These are phyloP conservation scores for Pythium rishiriense DNA, from an alignment of 352 stramenopile species.

Conservation along the genomic window DNA sequence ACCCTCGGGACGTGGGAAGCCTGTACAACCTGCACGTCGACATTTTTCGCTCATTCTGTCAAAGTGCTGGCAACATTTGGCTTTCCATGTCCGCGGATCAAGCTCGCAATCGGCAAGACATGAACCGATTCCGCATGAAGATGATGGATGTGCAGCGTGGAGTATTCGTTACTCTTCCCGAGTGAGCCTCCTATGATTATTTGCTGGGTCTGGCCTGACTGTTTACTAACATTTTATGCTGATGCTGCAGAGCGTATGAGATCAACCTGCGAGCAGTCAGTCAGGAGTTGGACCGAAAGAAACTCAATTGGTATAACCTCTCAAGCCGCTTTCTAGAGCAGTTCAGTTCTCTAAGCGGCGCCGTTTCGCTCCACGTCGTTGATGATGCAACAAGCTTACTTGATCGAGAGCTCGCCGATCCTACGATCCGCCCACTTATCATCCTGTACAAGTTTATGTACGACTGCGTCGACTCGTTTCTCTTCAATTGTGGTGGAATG, in stretches of 20 bases:
- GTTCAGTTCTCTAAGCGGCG: conserved; percentile 18
- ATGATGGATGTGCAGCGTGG: conserved; percentile 59
- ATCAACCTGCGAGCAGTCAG: conserved; percentile 64
- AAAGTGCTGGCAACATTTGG: conserved; percentile 47
- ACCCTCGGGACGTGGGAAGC: conserved; percentile 27
- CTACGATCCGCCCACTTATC: conserved; percentile 26
- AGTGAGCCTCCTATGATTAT: conserved; percentile 39
- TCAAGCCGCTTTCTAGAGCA: conserved; percentile 52
- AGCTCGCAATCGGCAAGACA: conserved; percentile 23
- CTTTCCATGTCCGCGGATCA: conserved; percentile 19
- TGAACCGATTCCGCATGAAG: conserved; percentile 48
- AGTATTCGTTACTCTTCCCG: conserved; percentile 66
- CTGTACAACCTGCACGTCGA: conserved; percentile 71
- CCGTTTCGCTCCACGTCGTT: conserved; percentile 5
- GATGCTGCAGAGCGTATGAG: conserved; percentile 54
- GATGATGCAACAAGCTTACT: conserved; percentile 20
- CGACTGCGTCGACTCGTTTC: conserved; percentile 70
- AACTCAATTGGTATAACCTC: conserved; percentile 56
- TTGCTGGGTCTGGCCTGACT: not conserved
- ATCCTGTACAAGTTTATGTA: conserved; percentile 85
- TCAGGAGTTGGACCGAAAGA: conserved; percentile 47
- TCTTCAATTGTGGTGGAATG: conserved; percentile 78
- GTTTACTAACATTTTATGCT: conserved; percentile 2
- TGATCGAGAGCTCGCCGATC: conserved; percentile 18
- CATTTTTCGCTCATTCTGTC: conserved; percentile 67